A percentile compares a stretch with the other conserved stretches of the same genome.
These are phyloP conservation scores for Pichia sp. DNA, from an alignment of 1,139 yeast genomes.

Conservation along the genomic window DNA sequence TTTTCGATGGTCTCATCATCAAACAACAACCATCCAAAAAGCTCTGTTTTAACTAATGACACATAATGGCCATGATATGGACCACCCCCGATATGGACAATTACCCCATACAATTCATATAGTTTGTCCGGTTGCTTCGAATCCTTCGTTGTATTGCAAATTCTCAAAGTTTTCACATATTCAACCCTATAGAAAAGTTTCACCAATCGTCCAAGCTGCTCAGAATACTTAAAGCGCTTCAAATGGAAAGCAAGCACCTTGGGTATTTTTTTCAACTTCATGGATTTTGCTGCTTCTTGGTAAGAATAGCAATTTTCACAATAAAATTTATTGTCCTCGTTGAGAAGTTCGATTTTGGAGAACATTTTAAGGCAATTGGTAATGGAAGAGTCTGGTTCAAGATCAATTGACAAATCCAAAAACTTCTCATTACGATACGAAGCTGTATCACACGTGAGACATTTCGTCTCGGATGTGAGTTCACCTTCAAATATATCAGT, in stretches of 20 bases:
- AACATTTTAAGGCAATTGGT: slow-evolving; percentile 73
- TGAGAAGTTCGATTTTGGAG: slow-evolving; percentile 77
- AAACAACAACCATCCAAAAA: slow-evolving; percentile 82
- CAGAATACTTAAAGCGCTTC: slow-evolving; percentile 88
- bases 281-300: slow-evolving; percentile 94
- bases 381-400: slow-evolving; percentile 69
- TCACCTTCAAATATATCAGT: slow-evolving; percentile 77
- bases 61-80: slow-evolving; percentile 98
- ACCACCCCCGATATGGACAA: slow-evolving; percentile 95
- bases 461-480: slow-evolving; percentile 80
- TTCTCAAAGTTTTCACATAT: slow-evolving; percentile 67
- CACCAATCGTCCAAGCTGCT: slow-evolving; percentile 70
- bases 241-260: slow-evolving; percentile 74
- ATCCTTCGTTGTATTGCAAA: slow-evolving; percentile 69
- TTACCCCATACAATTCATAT: slow-evolving; percentile 79
- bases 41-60: slow-evolving; percentile 71
- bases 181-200: slow-evolving; percentile 81
- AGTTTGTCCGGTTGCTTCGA: slow-evolving; percentile 37
- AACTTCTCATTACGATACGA: slow-evolving; percentile 82
- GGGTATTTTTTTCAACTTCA: slow-evolving; percentile 74
- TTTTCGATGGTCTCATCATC: slow-evolving; percentile 94
- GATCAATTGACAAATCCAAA: slow-evolving; percentile 78
- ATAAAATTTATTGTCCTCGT: slow-evolving; percentile 84
- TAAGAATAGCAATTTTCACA: slow-evolving; percentile 87
- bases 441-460: slow-evolving; percentile 83